These are phyloP conservation scores for Leishmania aethiopica DNA, from an alignment of 208 protist species.

Conservation along the genomic window DNA sequence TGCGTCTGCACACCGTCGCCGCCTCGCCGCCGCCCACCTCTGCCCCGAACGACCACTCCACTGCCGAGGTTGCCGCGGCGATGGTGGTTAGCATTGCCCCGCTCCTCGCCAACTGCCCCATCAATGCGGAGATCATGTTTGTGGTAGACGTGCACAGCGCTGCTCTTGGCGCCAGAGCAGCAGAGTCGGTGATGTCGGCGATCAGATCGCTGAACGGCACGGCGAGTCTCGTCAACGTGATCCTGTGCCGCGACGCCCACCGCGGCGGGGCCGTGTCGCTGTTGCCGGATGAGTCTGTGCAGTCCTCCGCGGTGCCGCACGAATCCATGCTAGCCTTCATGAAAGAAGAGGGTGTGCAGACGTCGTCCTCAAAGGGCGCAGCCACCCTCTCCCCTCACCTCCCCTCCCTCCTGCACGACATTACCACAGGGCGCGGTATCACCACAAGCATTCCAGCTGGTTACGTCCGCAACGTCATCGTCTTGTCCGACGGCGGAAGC, in stretches of 20 bases:
- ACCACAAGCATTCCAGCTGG: conserved; percentile 35
- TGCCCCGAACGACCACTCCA: conserved; percentile 18
- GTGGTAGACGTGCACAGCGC: conserved; percentile 59
- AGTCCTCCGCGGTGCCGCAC: conserved; percentile 20
- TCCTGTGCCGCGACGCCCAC: conserved; percentile 43
- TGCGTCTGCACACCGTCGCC: conserved; percentile 41
- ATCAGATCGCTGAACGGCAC: conserved; percentile 27
- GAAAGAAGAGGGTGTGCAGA: conserved; percentile 26
- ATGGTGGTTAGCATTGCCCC: conserved; percentile 58
- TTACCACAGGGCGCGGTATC: conserved; percentile 13
- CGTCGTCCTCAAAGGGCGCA: background rate
- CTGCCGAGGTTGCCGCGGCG: conserved; percentile 37
- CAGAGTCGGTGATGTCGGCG: conserved; percentile 39
- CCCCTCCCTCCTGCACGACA: conserved; percentile 37
- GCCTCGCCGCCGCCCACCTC: conserved; percentile 7
- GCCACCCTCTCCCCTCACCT: conserved; percentile 35
- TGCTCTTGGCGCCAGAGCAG: conserved; percentile 26
- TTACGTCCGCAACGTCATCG: conserved; percentile 71
- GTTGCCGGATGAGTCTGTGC: conserved; percentile 31
- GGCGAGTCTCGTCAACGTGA: conserved; percentile 62
- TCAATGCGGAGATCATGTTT: conserved; percentile 76
- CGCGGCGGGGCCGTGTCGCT: conserved; percentile 23
- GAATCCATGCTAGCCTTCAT: conserved; percentile 32
- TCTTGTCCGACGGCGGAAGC: conserved; percentile 56
- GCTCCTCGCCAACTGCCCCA: conserved; percentile 24